Evolutionary conservation across 345 rosid genomes (phyloP).

Genomic region (Clausena lansium): DNA sequence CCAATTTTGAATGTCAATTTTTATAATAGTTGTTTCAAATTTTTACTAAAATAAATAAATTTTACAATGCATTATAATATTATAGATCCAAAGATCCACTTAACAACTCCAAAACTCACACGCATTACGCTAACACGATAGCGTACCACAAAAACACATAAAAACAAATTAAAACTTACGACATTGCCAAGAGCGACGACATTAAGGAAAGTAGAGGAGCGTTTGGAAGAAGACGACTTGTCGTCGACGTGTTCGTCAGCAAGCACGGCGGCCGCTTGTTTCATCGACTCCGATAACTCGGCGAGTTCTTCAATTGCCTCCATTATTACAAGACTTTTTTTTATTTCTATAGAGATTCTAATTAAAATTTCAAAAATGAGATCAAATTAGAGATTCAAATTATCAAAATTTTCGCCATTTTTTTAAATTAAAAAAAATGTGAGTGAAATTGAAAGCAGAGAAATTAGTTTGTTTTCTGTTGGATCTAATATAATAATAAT

Average conservation of each 20-base stretch:
- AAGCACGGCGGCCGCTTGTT: conserved; percentile 78
- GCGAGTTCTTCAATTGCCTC: conserved; percentile 93
- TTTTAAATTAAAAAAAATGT: background rate
- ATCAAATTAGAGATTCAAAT: background rate
- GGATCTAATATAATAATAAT: background rate
- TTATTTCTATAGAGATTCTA: conserved; percentile 4
- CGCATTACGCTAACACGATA: background rate
- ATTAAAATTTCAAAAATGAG: background rate
- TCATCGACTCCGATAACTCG: conserved; percentile 91
- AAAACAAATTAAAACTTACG: conserved; percentile 42
- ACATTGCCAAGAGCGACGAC: conserved; percentile 88
- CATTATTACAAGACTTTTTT: conserved; percentile 44
- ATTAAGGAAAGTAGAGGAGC: conserved; percentile 73
- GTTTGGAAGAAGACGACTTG: conserved; percentile 50
- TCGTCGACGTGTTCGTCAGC: conserved; percentile 93
- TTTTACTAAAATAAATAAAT: background rate
- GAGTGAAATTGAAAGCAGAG: conserved; percentile 25
- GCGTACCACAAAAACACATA: background rate
- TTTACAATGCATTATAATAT: conserved; percentile 6
- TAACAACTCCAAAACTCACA: background rate
- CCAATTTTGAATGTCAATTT: background rate
- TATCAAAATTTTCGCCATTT: background rate
- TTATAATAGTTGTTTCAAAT: no score
- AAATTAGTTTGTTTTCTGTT: conserved; percentile 9
- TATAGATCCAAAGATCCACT: conserved; percentile 26